These are phyloP conservation scores for Cercospora beticola DNA, from an alignment of 2,329 filamentous ascomycete species.

Conservation along the genomic window DNA sequence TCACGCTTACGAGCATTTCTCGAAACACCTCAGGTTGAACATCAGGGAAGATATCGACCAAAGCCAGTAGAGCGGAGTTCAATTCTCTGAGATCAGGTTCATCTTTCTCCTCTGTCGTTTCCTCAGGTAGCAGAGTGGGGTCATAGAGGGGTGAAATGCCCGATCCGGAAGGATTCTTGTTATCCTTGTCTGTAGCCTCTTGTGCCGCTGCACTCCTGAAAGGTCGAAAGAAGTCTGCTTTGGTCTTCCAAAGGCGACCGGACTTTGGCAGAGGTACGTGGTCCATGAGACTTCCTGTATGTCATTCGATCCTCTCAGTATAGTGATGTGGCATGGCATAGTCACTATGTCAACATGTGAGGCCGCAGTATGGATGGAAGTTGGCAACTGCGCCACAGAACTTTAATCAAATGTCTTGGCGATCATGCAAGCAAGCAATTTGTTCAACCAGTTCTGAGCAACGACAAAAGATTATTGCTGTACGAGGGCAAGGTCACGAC, in stretches of 20 bases:
- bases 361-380: neutral
- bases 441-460: neutral
- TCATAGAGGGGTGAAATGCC: constrained; percentile 32
- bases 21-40: constrained; percentile 80
- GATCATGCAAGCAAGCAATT: neutral
- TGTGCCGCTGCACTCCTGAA: constrained; percentile 30
- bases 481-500: neutral
- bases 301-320: neutral
- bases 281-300: constrained; percentile 28
- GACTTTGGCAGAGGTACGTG: constrained; percentile 29
- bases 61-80: constrained; percentile 66
- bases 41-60: constrained; percentile 74
- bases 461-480: neutral
- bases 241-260: constrained; percentile 36
- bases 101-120: constrained; percentile 8
- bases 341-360: neutral
- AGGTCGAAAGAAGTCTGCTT: constrained; percentile 37
- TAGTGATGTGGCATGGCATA: neutral
- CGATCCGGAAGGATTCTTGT: neutral
- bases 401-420: neutral
- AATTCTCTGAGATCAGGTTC: constrained; percentile 67
- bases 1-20: constrained; percentile 74
- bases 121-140: constrained; percentile 21
- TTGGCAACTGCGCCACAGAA: constrained; percentile 4
- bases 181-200: constrained; percentile 27